These are phyloP conservation scores for Sugiyamaella pinicola DNA, from an alignment of 1,139 yeast genomes.

Conservation along the genomic window DNA sequence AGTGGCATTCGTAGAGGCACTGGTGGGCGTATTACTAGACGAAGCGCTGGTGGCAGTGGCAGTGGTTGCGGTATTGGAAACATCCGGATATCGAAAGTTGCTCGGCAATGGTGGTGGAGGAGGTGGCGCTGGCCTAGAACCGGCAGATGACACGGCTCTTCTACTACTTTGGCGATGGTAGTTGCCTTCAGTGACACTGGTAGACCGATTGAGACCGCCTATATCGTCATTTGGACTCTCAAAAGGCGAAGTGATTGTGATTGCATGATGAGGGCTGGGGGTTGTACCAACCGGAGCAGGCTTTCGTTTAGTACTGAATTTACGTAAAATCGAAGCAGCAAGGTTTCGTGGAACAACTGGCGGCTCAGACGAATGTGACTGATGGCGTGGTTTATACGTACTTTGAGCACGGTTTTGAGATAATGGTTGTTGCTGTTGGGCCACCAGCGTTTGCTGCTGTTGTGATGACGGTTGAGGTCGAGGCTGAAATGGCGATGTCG, in stretches of 20 bases:
- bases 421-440: not conserved
- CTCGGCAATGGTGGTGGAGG: slow-evolving; percentile 26
- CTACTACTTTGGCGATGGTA: slow-evolving; percentile 22
- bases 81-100: slow-evolving; percentile 29
- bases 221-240: slow-evolving; percentile 18
- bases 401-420: slow-evolving; percentile 6
- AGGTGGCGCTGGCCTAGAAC: slow-evolving; percentile 18
- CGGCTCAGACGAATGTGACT: slow-evolving; percentile 32
- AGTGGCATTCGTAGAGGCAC: not conserved
- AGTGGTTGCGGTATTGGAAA: not conserved
- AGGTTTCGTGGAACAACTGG: slow-evolving; percentile 26
- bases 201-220: slow-evolving; percentile 26
- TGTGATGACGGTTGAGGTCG: slow-evolving; percentile 16
- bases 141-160: slow-evolving; percentile 23
- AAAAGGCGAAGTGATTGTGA: slow-evolving; percentile 18
- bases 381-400: slow-evolving; percentile 23
- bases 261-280: slow-evolving; percentile 2
- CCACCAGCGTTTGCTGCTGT: too few relatives aligned
- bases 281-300: slow-evolving; percentile 24
- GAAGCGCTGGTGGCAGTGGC: slow-evolving; percentile 3
- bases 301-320: slow-evolving; percentile 36
- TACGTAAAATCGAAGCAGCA: slow-evolving; percentile 36
- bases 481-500: slow-evolving; percentile 18
- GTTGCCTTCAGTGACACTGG: slow-evolving; percentile 30
- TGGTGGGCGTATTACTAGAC: slow-evolving; percentile 4